A percentile compares a stretch with the other conserved stretches of the same genome.
phyloP scores from a whole-genome alignment of 2,329 filamentous ascomycete species.

The Mycosphaerelloides madeirae region DNA sequence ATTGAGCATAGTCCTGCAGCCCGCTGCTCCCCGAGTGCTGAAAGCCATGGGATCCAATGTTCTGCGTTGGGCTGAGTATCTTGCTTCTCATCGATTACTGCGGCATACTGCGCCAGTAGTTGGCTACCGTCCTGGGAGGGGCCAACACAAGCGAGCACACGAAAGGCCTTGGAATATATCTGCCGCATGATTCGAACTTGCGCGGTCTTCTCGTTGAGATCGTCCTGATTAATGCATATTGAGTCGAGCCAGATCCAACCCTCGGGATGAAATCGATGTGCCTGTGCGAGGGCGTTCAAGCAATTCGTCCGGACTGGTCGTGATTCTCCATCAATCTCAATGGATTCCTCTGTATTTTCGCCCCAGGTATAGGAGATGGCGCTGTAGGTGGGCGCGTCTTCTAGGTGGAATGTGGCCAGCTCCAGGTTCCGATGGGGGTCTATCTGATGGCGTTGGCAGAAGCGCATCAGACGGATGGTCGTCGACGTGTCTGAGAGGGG shows the following conservation, averaged over 20 bases:
- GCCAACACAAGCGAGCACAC: neutral
- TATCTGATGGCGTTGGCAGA: neutral
- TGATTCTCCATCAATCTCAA: neutral
- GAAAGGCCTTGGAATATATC: conserved; percentile 1
- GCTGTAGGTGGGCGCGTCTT: neutral
- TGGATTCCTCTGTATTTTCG: neutral
- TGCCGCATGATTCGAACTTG: conserved; percentile 10
- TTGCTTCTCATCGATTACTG: neutral
- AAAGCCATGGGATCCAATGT: neutral
- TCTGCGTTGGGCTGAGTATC: neutral
- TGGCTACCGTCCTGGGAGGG: neutral
- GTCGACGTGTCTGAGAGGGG: neutral
- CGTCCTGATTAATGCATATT: conserved; percentile 9
- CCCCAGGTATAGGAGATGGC: conserved; percentile 5
- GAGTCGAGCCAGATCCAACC: conserved; percentile 7
- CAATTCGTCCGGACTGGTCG: conserved; percentile 44
- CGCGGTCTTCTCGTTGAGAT: conserved; percentile 2
- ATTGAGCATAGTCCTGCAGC: too few relatives aligned
- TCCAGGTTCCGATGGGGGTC: neutral
- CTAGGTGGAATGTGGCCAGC: neutral
- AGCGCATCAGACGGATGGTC: neutral
- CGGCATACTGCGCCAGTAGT: neutral
- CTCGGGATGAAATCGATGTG: neutral
- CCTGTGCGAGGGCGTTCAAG: neutral
- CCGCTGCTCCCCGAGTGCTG: too few relatives aligned